Conservation (phyloP, 805 yeast genomes). For the Brettanomyces custersianus region DNA sequence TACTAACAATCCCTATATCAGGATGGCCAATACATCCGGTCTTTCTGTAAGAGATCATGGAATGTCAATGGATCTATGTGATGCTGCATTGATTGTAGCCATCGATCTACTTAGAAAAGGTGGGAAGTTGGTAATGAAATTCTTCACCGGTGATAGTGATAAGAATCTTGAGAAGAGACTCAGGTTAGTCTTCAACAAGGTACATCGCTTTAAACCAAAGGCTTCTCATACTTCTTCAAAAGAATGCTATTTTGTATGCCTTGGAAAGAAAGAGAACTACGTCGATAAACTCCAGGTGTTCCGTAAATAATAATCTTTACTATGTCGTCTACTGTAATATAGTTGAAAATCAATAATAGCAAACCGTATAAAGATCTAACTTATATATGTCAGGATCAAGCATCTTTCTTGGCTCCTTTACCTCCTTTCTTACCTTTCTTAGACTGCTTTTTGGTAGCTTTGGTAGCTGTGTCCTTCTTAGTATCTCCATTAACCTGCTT, state of each 20-base stretch:
- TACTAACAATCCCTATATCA: slow-evolving; percentile 70
- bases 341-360: too few relatives aligned
- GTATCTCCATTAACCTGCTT: too few relatives aligned
- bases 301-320: too few relatives aligned
- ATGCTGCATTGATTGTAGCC: slow-evolving; percentile 77
- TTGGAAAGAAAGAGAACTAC: slow-evolving; percentile 33
- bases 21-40: slow-evolving; percentile 94
- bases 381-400: too few relatives aligned
- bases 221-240: slow-evolving; percentile 74
- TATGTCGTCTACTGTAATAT: too few relatives aligned
- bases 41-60: slow-evolving; percentile 71
- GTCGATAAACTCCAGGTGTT: slow-evolving; percentile 39
- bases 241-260: slow-evolving; percentile 74
- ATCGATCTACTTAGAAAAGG: slow-evolving; percentile 57
- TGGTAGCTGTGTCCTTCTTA: too few relatives aligned
- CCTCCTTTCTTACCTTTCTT: neutral
- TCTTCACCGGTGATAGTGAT: slow-evolving; percentile 79
- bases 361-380: too few relatives aligned
- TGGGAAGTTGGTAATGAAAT: slow-evolving; percentile 77
- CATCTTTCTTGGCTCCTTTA: neutral
- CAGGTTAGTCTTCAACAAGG: slow-evolving; percentile 49
- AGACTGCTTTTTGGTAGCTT: neutral
- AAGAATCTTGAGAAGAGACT: slow-evolving; percentile 49
- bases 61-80: slow-evolving; percentile 84
- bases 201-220: slow-evolving; percentile 65